phyloP scores from a whole-genome alignment of 78 protist genomes.

The Cavenderia fasciculata region DNA sequence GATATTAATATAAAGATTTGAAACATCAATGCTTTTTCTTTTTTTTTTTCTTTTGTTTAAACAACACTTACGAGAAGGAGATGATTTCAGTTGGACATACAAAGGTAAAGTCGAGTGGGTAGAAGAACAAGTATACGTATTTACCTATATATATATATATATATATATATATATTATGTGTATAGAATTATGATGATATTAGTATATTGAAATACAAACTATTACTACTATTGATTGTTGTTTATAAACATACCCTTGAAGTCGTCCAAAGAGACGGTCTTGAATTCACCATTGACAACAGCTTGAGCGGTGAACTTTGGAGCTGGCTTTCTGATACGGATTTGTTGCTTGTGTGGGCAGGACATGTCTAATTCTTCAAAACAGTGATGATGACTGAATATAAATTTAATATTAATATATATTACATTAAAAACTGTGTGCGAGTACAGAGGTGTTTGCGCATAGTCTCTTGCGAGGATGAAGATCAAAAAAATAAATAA shows the following conservation, averaged over 20 bases:
- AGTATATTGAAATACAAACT: neutral
- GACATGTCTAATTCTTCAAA: no score
- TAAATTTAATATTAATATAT: no score
- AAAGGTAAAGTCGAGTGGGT: conserved; percentile 84
- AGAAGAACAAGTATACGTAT: conserved; percentile 76
- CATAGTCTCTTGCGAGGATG: no score
- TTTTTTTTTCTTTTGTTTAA: no score
- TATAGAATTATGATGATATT: neutral
- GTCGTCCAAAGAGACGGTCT: conserved; percentile 42
- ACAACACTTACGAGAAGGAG: conserved; percentile 92
- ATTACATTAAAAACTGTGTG: no score
- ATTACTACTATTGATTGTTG: neutral
- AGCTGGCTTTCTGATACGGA: conserved; percentile 75
- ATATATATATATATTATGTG: neutral
- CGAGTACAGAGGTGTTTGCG: no score
- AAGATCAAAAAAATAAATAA: no score
- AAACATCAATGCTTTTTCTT: no score
- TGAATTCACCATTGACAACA: conserved; percentile 80
- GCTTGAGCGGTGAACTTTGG: conserved; percentile 71
- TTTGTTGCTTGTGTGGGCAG: conserved; percentile 4
- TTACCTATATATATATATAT: neutral
- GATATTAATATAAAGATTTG: no score
- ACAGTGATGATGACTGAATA: no score
- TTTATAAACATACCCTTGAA: conserved; percentile 53
- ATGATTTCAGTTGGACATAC: conserved; percentile 97